Evolutionary conservation across 176 grass and related monocot genomes (phyloP).

Genomic region (Avena insularis): DNA sequence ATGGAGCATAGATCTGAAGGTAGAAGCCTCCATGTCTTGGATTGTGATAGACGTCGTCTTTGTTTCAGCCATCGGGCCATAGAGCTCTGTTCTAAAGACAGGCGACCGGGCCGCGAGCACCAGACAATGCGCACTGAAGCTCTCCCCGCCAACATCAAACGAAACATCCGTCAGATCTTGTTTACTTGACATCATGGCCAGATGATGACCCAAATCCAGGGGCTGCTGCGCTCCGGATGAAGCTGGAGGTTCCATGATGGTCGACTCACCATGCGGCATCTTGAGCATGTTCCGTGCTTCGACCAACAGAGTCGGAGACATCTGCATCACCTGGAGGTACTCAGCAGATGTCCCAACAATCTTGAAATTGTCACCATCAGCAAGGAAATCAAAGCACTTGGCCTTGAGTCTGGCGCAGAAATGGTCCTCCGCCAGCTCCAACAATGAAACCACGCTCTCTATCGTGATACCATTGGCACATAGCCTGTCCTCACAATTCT

Average conservation of each 20-base stretch:
- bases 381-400: constrained; percentile 42
- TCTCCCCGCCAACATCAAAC: too few species aligned
- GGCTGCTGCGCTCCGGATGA: too few species aligned
- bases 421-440: background rate
- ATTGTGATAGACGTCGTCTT: too few species aligned
- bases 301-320: background rate
- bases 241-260: background rate
- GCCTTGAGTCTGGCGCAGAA: constrained; percentile 9
- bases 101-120: too few species aligned
- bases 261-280: background rate
- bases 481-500: constrained; percentile 21
- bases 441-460: background rate
- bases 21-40: too few species aligned
- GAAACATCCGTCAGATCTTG: too few species aligned
- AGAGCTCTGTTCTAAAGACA: too few species aligned
- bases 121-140: too few species aligned
- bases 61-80: too few species aligned
- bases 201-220: too few species aligned
- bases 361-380: background rate
- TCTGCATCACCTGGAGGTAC: constrained; percentile 31
- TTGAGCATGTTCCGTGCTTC: constrained; percentile 24
- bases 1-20: too few species aligned
- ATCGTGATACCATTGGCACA: background rate
- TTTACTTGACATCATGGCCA: too few species aligned
- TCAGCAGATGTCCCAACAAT: background rate